Conservation (phyloP, 108 stramenopile genomes). For the Stephanodiscus triporus region DNA sequence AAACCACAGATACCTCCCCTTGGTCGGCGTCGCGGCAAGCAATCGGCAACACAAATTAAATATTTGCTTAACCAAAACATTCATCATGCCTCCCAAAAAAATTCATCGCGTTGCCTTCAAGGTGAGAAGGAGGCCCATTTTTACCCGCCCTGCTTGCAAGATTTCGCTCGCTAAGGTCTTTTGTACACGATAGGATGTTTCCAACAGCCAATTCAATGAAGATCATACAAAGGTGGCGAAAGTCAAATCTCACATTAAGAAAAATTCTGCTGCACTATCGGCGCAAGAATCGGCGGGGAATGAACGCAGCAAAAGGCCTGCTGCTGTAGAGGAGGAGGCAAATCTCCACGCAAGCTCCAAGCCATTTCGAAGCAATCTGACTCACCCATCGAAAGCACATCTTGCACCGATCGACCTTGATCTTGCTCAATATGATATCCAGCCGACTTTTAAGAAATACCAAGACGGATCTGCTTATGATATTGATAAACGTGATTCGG, state of each 20-base stretch:
- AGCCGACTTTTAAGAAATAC: too few relatives aligned
- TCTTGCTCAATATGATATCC: too few relatives aligned
- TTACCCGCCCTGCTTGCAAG: too few relatives aligned
- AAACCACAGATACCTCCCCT: too few relatives aligned
- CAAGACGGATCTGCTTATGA: conserved; percentile 44
- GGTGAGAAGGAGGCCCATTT: too few relatives aligned
- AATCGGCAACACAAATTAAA: too few relatives aligned
- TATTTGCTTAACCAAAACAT: too few relatives aligned
- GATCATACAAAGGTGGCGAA: conserved; percentile 2
- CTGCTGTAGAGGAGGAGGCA: background rate
- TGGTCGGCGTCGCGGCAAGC: too few relatives aligned
- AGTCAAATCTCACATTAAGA: background rate
- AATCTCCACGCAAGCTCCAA: background rate
- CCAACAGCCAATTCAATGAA: conserved; percentile 1
- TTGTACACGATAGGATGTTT: conserved; percentile 6
- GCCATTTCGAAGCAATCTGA: background rate
- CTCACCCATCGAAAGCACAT: background rate
- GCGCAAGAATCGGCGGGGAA: background rate
- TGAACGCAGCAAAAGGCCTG: background rate
- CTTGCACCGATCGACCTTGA: background rate
- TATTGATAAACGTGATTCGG: conserved; percentile 78
- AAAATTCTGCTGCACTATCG: background rate
- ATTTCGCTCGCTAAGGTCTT: too few relatives aligned
- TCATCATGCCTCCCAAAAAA: too few relatives aligned
- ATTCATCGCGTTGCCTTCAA: too few relatives aligned